Conservation (phyloP, 1,284 basidiomycete species). For the Trichosporon sp. region DNA sequence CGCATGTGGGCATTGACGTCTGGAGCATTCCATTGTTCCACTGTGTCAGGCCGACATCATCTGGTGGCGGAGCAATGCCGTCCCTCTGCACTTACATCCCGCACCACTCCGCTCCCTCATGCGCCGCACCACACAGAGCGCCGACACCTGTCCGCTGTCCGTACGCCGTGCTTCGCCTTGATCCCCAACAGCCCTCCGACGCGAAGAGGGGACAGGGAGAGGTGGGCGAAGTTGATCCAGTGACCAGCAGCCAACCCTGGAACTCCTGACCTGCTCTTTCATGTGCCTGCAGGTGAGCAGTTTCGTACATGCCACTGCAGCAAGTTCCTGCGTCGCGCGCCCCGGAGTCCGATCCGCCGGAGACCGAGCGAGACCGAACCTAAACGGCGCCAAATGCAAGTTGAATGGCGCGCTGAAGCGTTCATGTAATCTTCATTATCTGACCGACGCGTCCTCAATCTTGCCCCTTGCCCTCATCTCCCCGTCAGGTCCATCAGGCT, state of each 20-base stretch:
- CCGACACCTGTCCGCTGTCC: background rate
- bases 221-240: conserved; percentile 1
- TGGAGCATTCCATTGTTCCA: conserved; percentile 1
- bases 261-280: background rate
- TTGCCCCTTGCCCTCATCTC: background rate
- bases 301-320: background rate
- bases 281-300: background rate
- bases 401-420: background rate
- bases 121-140: background rate
- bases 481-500: background rate
- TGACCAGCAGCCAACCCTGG: background rate
- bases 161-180: background rate
- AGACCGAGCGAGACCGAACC: too few relatives aligned
- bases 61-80: background rate
- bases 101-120: background rate
- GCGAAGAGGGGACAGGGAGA: background rate
- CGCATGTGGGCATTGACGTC: background rate
- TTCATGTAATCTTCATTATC: background rate
- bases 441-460: background rate
- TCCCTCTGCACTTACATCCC: background rate
- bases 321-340: too few relatives aligned
- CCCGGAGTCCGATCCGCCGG: too few relatives aligned
- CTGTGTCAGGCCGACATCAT: background rate
- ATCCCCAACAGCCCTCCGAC: background rate
- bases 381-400: background rate